Conservation (phyloP, 495 filamentous ascomycete species). For the Penicillium coprophilum region DNA sequence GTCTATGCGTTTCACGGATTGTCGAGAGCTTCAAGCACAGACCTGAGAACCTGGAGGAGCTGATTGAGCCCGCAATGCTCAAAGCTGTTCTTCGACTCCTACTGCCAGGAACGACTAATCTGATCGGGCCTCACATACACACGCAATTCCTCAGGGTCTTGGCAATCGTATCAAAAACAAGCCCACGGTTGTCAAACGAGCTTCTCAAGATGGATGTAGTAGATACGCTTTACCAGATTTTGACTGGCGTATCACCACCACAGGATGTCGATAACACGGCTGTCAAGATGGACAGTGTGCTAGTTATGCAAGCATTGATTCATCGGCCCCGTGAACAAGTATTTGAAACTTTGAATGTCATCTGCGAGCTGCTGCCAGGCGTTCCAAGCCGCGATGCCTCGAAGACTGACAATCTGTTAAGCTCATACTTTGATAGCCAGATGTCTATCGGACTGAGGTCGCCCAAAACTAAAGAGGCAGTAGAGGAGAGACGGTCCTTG, state of each 20-base stretch:
- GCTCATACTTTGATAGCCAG: conserved; percentile 45
- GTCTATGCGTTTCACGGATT: conserved; percentile 92
- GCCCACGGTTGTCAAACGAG: conserved; percentile 82
- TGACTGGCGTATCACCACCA: conserved; percentile 94
- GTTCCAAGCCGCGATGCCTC: conserved; percentile 38
- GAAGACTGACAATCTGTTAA: conserved; percentile 52
- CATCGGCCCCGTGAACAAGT: conserved; percentile 96
- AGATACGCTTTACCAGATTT: conserved; percentile 95
- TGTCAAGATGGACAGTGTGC: conserved; percentile 90
- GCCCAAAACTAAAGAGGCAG: conserved; percentile 56
- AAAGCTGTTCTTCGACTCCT: conserved; percentile 86
- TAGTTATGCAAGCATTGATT: conserved; percentile 98
- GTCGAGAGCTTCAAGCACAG: conserved; percentile 94
- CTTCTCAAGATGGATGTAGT: conserved; percentile 96
- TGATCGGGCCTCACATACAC: conserved; percentile 93
- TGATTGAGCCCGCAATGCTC: conserved; percentile 83
- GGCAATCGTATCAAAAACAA: conserved; percentile 82
- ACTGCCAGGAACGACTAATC: conserved; percentile 90
- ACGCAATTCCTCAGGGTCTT: conserved; percentile 94
- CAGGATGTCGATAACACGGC: conserved; percentile 74
- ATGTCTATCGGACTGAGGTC: conserved; percentile 38
- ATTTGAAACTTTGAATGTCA: conserved; percentile 94
- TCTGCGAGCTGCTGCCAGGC: conserved; percentile 87
- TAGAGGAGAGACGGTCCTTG: conserved; percentile 75
- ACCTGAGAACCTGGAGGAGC: conserved; percentile 82